Evolutionary conservation across 176 grass and related monocot species (phyloP), one percentile per base, ranked within the genome.

Genomic region (Triticum dicoccoides): DNA sequence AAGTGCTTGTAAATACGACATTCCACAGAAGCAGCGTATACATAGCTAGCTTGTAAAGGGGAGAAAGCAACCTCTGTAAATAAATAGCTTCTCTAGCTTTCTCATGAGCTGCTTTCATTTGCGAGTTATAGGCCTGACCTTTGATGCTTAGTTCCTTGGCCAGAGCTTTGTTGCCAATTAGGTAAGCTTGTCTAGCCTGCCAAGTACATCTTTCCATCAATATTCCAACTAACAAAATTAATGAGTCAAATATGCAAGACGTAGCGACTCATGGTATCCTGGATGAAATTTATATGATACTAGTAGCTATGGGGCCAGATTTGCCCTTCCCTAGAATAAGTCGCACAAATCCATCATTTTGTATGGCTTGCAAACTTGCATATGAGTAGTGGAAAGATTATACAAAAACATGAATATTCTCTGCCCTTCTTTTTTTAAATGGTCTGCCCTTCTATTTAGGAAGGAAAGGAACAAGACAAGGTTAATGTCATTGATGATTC

Each of bases 11-110:
- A 74, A 42, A 58, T 62, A 66, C 0, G 45, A 37, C 11, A 75
- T 56, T 8, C 61, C 69, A 15, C 33, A 17, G 6, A 6, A 51
- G 20, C 27, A 52, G 49, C 1, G 7, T 42, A 42, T 6, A 47
- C 11, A 52, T 0, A 52, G 2, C 2, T 17, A 52, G 14, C 49
- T 52, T 52, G 49, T 6, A 15, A 6, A 45, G 15, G 24, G 11
- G 85, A 63, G 10, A 33, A 61, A 83, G 39, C 27, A 34, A 95
- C 97, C 97, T 99, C 82, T 96, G 94, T 21, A 77, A 88, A 82
- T 88, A 99, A 77, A 99, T 99, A 59, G 86, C 87, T 92, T 99
- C 94, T 87, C 88, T 91, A n/a, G 97, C 97, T 99, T 96, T 99
- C 73, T 90, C 94, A 85, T 96, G 97, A 88, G 97, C 90, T 78